phyloP scores from a whole-genome alignment of 306 rosid species.

The Lablab purpureus region DNA sequence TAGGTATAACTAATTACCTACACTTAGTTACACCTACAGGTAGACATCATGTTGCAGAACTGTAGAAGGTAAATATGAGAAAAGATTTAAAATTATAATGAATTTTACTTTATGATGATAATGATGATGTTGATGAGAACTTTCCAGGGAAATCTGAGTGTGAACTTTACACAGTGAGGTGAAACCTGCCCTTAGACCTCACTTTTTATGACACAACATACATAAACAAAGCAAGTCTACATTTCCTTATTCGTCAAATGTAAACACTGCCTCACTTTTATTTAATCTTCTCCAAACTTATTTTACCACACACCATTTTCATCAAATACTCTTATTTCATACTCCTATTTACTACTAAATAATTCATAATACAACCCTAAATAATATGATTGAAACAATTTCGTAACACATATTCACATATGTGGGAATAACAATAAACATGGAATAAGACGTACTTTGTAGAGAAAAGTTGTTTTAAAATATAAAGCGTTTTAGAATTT shows the following conservation, averaged over 20 bases:
- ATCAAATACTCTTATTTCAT: neutral
- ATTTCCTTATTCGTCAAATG: constrained; percentile 38
- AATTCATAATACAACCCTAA: too few relatives aligned
- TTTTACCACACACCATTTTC: neutral
- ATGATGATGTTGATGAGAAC: neutral
- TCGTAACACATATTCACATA: too few relatives aligned
- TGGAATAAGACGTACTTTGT: too few relatives aligned
- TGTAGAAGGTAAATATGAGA: neutral
- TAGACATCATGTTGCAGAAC: constrained; percentile 9
- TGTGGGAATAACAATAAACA: too few relatives aligned
- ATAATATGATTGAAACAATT: too few relatives aligned
- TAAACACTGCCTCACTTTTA: constrained; percentile 12
- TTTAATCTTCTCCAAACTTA: neutral
- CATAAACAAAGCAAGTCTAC: constrained; percentile 27
- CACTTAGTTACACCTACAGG: neutral
- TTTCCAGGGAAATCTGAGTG: too few relatives aligned
- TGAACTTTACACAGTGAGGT: constrained; percentile 11
- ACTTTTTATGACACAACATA: constrained; percentile 10
- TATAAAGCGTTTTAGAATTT: too few relatives aligned
- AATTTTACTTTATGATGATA: neutral
- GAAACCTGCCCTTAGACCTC: constrained; percentile 23
- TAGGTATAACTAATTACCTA: constrained; percentile 9
- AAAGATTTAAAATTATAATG: neutral
- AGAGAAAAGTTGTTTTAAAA: too few relatives aligned
- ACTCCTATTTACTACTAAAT: too few relatives aligned